Evolutionary conservation across 352 stramenopile species (phyloP).

Genomic region (Phytopythium chamaehyphon): DNA sequence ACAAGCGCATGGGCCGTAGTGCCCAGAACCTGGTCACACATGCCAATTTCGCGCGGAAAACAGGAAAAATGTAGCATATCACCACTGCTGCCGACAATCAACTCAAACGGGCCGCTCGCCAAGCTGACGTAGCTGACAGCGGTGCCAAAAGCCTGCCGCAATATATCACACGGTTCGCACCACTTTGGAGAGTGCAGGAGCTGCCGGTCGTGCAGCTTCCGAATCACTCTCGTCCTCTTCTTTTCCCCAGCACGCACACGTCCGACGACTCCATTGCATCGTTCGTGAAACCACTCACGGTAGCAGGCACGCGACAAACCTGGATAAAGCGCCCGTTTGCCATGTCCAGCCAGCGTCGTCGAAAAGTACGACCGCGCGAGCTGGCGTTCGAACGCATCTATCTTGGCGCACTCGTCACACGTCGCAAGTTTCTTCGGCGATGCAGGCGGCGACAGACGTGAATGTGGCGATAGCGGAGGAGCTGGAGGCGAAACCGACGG

Average conservation of each 20-base stretch:
- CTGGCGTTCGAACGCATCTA: slow-evolving; percentile 10
- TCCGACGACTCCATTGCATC: slow-evolving; percentile 1
- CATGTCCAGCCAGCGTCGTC: slow-evolving; percentile 2
- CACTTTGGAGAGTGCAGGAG: slow-evolving; percentile 22
- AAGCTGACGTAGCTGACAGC: slow-evolving; percentile 17
- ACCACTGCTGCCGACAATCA: slow-evolving; percentile 19
- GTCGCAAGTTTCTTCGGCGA: slow-evolving; percentile 1
- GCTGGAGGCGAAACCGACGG: background rate
- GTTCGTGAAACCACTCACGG: slow-evolving; percentile 15
- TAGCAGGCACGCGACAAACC: slow-evolving; percentile 14
- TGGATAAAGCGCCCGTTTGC: slow-evolving; percentile 15
- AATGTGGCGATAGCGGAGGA: background rate
- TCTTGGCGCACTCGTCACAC: slow-evolving; percentile 17
- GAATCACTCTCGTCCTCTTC: slow-evolving; percentile 14
- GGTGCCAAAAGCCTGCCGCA: slow-evolving; percentile 5
- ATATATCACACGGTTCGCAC: slow-evolving; percentile 7
- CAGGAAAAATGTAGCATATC: slow-evolving; percentile 23
- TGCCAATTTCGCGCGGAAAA: slow-evolving; percentile 22
- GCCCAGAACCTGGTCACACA: slow-evolving; percentile 22
- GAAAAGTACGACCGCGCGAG: slow-evolving; percentile 18
- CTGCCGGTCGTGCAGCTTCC: slow-evolving; percentile 15
- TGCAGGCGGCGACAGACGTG: background rate
- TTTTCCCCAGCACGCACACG: slow-evolving; percentile 8
- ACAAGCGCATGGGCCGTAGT: slow-evolving; percentile 9
- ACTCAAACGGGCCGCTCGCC: slow-evolving; percentile 7